Evolutionary conservation across 78 protist genomes (phyloP).

Genomic region (Dictyostelium intermedium): DNA sequence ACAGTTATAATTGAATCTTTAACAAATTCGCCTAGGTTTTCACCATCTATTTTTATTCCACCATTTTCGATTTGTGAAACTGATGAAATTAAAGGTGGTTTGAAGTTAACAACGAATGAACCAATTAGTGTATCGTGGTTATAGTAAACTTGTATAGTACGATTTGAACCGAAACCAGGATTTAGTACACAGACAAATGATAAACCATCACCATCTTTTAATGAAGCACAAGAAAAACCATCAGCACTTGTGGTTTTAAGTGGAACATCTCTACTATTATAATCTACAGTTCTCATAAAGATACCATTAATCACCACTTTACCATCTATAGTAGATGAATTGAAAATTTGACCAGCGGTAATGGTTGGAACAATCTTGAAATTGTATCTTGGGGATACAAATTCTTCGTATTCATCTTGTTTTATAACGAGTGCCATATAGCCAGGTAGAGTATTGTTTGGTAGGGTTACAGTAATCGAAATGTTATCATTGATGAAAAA

Average conservation of each 20-base stretch:
- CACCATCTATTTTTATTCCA: background rate
- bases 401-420: no score
- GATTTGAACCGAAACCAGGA: background rate
- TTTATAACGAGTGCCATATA: background rate
- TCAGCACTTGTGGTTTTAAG: background rate
- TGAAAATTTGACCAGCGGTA: background rate
- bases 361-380: background rate
- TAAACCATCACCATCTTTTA: background rate
- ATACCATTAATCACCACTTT: background rate
- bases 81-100: background rate
- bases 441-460: background rate
- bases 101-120: background rate
- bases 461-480: background rate
- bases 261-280: background rate
- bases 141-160: background rate
- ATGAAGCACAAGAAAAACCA: background rate
- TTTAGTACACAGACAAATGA: background rate
- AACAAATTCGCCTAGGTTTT: background rate
- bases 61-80: background rate
- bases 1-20: background rate
- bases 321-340: background rate
- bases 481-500: background rate
- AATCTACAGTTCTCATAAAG: background rate
- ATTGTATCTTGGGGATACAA: background rate
- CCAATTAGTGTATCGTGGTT: background rate